Evolutionary conservation across 352 stramenopile genomes (phyloP).

Genomic region (Phytophthora ohioensis): DNA sequence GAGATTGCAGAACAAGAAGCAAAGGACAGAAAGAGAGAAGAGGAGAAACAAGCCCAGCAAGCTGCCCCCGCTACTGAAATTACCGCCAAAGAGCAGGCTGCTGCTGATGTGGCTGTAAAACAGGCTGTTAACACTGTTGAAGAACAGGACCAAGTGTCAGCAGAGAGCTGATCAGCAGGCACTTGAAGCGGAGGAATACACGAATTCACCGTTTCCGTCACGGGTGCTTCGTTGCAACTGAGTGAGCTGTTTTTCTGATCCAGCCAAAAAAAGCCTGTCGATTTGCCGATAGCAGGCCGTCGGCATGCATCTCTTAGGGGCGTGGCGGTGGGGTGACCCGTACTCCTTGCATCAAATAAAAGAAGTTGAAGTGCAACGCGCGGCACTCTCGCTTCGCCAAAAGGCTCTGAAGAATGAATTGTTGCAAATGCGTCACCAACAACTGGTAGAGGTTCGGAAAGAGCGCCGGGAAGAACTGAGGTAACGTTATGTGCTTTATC

Average conservation of each 20-base stretch:
- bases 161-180: slow-evolving; percentile 22
- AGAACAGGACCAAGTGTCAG: slow-evolving; percentile 27
- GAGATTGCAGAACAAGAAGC: slow-evolving; percentile 35
- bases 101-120: slow-evolving; percentile 12
- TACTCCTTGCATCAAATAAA: slow-evolving; percentile 10
- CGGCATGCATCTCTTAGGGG: slow-evolving; percentile 18
- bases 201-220: slow-evolving; percentile 6
- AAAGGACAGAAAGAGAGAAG: slow-evolving; percentile 22
- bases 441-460: slow-evolving; percentile 20
- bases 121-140: slow-evolving; percentile 7
- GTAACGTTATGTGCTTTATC: slow-evolving; percentile 15
- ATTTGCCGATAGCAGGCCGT: slow-evolving; percentile 1
- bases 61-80: neutral
- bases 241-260: neutral
- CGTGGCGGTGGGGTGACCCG: slow-evolving; percentile 11
- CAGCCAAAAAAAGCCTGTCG: slow-evolving; percentile 31
- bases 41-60: slow-evolving; percentile 14
- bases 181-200: slow-evolving; percentile 27
- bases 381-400: slow-evolving; percentile 18
- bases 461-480: slow-evolving; percentile 35
- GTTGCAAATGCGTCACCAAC: slow-evolving; percentile 36
- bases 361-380: slow-evolving; percentile 12
- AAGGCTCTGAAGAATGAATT: slow-evolving; percentile 40
- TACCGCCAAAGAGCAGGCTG: neutral
- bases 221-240: neutral